Evolutionary conservation across 2,329 filamentous ascomycete species (phyloP), one percentile per base, ranked within the genome.

Genomic region (Lachnellula hyalina): DNA sequence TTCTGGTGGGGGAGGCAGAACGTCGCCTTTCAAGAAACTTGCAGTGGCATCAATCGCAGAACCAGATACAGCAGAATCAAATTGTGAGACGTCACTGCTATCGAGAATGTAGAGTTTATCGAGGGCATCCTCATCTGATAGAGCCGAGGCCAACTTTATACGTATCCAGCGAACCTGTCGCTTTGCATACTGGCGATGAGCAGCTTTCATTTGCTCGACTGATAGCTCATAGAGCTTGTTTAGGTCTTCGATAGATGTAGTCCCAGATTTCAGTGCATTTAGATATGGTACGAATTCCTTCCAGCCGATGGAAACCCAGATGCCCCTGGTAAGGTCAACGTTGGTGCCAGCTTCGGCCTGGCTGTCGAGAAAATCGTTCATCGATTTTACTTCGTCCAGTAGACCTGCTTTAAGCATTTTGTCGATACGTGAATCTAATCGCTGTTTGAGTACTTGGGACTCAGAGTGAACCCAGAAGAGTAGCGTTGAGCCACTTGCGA

Each of bases 231-330:
- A 84, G 14, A 91, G 69, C 17, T 75, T 74, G 19, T 80, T 76
- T 1, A 88, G 71, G 4, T 80, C 75, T 56, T 65, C 51, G 41
- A 60, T 48, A 28, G 64, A 58, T 52, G 63, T 23, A 51, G 60
- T 53, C 7, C 61, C 63, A 54, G 70, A 58, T 61, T 72, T 63
- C 14, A 75, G 56, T 1, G 80, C 79, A 2, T 73, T 64, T 23
- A 92, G 73, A 65, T 91, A 96, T 0, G 82, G 78, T 54, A 88
- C 80, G 67, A 97, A 87, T 67, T 99, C 90, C 69, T 95, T 96
- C 72, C 91, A 96, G 1, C 94, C 94, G 58, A 99, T 99, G 1
- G 92, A 94, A 51, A 96, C 88, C 91, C 93, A 99, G 44, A 99
- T 95, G 0, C 94, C 95, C 51, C 85, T 84, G 1, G 82, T 88